phyloP scores from a whole-genome alignment of 305 asterid species.

The Petunia hybrid region DNA sequence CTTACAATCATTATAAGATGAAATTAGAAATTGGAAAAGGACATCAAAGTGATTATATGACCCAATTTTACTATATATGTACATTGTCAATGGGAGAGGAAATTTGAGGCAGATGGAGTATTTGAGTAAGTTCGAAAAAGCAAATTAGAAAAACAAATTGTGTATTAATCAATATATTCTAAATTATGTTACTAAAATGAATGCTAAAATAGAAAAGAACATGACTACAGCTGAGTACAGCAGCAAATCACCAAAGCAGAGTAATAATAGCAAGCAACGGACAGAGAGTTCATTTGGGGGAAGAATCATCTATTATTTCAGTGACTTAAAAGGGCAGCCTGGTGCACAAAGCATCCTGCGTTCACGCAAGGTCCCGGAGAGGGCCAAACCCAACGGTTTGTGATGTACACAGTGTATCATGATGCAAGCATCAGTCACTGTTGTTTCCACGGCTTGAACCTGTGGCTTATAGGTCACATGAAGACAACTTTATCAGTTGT shows the following conservation, averaged over 20 bases:
- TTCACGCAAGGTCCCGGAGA: no score
- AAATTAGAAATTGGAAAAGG: background rate
- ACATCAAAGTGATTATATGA: conserved; percentile 4
- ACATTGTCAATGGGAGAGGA: conserved; percentile 15
- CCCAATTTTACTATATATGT: conserved; percentile 1
- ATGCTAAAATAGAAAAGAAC: background rate
- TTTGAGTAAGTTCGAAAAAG: background rate
- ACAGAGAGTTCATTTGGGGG: background rate
- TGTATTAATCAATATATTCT: background rate
- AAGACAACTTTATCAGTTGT: no score
- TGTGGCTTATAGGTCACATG: no score
- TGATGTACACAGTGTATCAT: no score
- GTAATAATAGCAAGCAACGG: background rate
- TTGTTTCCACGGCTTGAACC: no score
- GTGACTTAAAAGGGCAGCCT: no score
- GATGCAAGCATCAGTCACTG: no score
- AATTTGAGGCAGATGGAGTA: background rate
- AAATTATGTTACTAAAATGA: background rate
- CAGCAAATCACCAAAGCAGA: conserved; percentile 19
- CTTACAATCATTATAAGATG: background rate
- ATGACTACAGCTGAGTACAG: conserved; percentile 1
- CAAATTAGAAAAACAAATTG: background rate
- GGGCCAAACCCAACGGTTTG: no score
- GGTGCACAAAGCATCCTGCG: no score
- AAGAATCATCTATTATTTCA: background rate